Evolutionary conservation across 805 yeast genomes (phyloP), one percentile per base, ranked within the genome.

Genomic region (Candida yuanshanica): DNA sequence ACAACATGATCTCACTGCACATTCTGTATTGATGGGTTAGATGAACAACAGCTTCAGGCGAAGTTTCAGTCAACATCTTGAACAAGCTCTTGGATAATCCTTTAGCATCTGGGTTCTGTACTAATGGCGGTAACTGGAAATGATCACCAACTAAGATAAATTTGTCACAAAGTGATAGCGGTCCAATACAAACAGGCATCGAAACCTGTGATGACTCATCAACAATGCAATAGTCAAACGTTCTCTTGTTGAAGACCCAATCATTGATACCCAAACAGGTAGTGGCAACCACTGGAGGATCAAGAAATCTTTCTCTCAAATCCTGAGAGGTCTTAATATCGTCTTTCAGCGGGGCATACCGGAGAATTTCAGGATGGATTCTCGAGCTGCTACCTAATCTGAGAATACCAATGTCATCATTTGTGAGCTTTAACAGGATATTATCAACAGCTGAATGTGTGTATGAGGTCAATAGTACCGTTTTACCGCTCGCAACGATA

Each of bases 151-250:
- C 97, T 45, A 93, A 70, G 1, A 93, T 73, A 58, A 91, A 93
- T 59, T 75, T 84, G 35, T 83, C 81, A 25, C 89, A 81, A 48
- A 74, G 76, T 24, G 89, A 62, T 36, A 93, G 60, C 0, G 99
- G 98, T 0, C 98, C 99, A 22, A 93, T 60, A 51, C 95, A 84
- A 6, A 86, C 72, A 0, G 99, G 99, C 71, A 91, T 70, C 0
- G 97, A 83, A 1, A 91, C 85, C 56, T 93, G 99, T 1, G 97
- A 89, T 0, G 98, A 98, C 60, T 93, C 99, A 60, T 93, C 99
- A 34, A 93, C 74, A 33, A 93, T 89, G 56, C 97, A 95, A 56
- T 85, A 91, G 55, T 93, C 99, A 61, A 93, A 93, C 13, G 65
- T 70, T 25, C 77, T 61, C 53, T 68, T 53, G 17, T 59, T 66